phyloP scores from a whole-genome alignment of 768 basidiomycete genomes.

The Pulveroboletus sp. region DNA sequence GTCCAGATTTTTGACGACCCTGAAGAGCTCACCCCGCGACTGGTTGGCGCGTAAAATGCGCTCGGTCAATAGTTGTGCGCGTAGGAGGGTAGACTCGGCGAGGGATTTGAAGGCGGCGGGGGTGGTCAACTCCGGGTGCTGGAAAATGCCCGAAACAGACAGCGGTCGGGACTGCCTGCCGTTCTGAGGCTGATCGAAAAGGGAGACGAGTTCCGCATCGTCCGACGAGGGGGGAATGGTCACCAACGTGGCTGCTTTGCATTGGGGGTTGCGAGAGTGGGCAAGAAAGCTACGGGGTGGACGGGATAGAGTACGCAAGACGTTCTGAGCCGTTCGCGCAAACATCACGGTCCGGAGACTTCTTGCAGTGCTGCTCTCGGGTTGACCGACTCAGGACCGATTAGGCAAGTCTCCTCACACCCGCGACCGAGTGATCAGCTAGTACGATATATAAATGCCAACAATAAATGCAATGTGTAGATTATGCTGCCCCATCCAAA shows the following conservation, averaged over 20 bases:
- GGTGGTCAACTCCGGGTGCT: slow-evolving; percentile 64
- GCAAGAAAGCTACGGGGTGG: slow-evolving; percentile 38
- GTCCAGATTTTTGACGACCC: slow-evolving; percentile 94
- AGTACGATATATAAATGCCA: slow-evolving; percentile 17
- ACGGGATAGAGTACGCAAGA: slow-evolving; percentile 33
- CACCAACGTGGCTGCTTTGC: slow-evolving; percentile 37
- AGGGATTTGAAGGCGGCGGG: slow-evolving; percentile 68
- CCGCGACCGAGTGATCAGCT: neutral
- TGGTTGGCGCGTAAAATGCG: slow-evolving; percentile 74
- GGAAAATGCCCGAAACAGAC: slow-evolving; percentile 76
- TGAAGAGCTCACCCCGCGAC: slow-evolving; percentile 67
- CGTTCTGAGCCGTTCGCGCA: slow-evolving; percentile 37
- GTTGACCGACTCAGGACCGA: neutral
- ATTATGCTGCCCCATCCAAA: slow-evolving; percentile 25
- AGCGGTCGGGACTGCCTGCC: slow-evolving; percentile 37
- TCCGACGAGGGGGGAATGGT: slow-evolving; percentile 58
- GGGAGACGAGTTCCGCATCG: slow-evolving; percentile 59
- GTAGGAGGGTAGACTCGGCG: slow-evolving; percentile 72
- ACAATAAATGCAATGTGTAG: slow-evolving; percentile 28
- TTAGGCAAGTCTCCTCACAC: slow-evolving; percentile 12
- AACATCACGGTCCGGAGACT: slow-evolving; percentile 26
- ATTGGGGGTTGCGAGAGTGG: slow-evolving; percentile 23
- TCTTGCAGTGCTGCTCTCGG: no score
- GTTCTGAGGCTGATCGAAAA: slow-evolving; percentile 64
- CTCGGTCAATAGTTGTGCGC: slow-evolving; percentile 78